phyloP scores from a whole-genome alignment of 2,329 filamentous ascomycete species.

The Diaporthe sp. region DNA sequence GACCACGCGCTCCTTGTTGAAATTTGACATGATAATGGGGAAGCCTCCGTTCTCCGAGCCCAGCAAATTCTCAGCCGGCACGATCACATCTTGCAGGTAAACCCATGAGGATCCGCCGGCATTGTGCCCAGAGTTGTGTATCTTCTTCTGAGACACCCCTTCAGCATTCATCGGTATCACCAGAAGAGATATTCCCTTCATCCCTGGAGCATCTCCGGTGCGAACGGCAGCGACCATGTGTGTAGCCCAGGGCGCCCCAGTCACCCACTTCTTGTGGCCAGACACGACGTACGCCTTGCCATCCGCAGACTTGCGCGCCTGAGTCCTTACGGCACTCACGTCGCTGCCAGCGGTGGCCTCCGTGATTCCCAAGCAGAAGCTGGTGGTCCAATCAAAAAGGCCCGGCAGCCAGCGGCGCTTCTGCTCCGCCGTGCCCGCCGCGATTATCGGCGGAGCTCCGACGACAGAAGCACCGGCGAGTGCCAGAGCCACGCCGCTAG shows the following conservation, averaged over 20 bases:
- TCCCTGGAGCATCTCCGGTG: constrained; percentile 64
- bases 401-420: constrained; percentile 70
- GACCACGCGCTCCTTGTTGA: constrained; percentile 70
- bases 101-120: constrained; percentile 72
- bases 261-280: constrained; percentile 78
- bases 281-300: constrained; percentile 72
- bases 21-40: constrained; percentile 70
- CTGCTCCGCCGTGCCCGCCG: constrained; percentile 71
- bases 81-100: constrained; percentile 66
- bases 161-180: constrained; percentile 64
- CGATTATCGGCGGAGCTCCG: constrained; percentile 73
- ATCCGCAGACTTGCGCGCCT: constrained; percentile 59
- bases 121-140: constrained; percentile 76
- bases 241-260: constrained; percentile 70
- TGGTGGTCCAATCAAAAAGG: constrained; percentile 69
- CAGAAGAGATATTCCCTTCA: constrained; percentile 66
- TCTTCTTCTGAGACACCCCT: constrained; percentile 66
- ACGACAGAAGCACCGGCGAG: constrained; percentile 72
- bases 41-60: constrained; percentile 69
- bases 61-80: constrained; percentile 65
- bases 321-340: constrained; percentile 73
- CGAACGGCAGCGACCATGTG: constrained; percentile 73
- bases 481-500: constrained; percentile 68
- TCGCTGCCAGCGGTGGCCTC: constrained; percentile 74
- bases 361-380: constrained; percentile 75